Base-by-base conservation (phyloP, 495 filamentous ascomycete genomes). In the Monascus purpureus region DNA sequence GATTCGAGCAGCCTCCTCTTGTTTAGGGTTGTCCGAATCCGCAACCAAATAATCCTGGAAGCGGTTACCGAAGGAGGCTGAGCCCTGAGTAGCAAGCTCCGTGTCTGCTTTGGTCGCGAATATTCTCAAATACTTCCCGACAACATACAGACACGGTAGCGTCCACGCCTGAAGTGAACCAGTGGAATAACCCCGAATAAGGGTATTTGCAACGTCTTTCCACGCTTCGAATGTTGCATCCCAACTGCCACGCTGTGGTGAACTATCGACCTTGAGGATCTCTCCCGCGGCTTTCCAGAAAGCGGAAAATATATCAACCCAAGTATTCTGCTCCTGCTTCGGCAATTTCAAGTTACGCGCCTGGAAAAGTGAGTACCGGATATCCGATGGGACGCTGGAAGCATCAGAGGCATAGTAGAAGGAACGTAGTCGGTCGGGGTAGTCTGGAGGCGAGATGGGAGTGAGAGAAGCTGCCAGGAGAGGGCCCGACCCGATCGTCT, bases 71-170 rank as follows among this genome's bases (percentile, higher is more conserved):
- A 58, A 59, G 2, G 30, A 38, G 13, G 43, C 38, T 6, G 57
- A 47, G 23, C 61, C 60, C 14, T 64, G 47, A 23, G 56, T 63
- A 23, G 53, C 52, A 8, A 50, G 62, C 31, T 66, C 68, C 3
- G 49, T 42, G 46, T 96, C 90, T 20, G 92, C 85, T 45, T 77
- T 79, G 51, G 92, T 83, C 19, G 90, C 90, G 51, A 93, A 93
- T 8, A 73, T 53, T 22, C 92, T 68, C 36, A 97, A 54, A 46
- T 92, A 80, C 50, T 80, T 88, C 22, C 81, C 84, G 5, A 75
- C 73, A 8, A 75, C 68, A 41, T 95, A 95, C 34, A 97, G 62
- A 49, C 82, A 87, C 11, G 87, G 83, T 24, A 95, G 60, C 0
- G 84, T 86, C 86, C 86, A 96, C 13, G 79, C 73, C 20, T 78